These are phyloP conservation scores for Exophiala aquamarina DNA, from an alignment of 2,329 filamentous ascomycete species.

Conservation along the genomic window DNA sequence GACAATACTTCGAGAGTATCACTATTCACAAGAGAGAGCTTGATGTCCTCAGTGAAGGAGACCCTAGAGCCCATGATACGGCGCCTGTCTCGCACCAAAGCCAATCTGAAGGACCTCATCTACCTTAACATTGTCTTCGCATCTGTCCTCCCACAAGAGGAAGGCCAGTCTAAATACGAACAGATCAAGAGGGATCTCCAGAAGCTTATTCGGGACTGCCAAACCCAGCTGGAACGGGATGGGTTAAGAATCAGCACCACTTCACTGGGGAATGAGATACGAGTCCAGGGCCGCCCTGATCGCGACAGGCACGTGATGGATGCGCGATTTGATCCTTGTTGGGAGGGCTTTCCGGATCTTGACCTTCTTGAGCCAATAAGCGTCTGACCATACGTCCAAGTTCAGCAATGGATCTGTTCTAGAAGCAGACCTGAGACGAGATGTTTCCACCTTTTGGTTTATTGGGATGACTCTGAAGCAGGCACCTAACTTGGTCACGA, in stretches of 20 bases:
- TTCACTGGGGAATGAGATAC: neutral
- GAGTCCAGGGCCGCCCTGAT: neutral
- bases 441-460: no score
- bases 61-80: constrained; percentile 24
- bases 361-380: no score
- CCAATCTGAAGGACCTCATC: constrained; percentile 24
- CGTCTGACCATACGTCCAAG: no score
- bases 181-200: constrained; percentile 10
- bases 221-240: neutral
- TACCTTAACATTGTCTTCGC: constrained; percentile 23
- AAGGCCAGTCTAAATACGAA: constrained; percentile 1
- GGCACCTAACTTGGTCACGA: no score
- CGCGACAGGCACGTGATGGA: neutral
- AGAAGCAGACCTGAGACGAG: no score
- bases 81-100: constrained; percentile 18
- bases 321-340: constrained; percentile 1
- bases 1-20: constrained; percentile 1
- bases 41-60: constrained; percentile 22
- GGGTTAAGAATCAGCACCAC: neutral
- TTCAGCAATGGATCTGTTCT: no score
- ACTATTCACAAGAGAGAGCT: constrained; percentile 14
- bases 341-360: neutral
- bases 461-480: no score
- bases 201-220: neutral
- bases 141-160: constrained; percentile 10